These are phyloP conservation scores for Colletotrichum chlorophyti DNA, from an alignment of 2,329 filamentous ascomycete species.

Conservation along the genomic window DNA sequence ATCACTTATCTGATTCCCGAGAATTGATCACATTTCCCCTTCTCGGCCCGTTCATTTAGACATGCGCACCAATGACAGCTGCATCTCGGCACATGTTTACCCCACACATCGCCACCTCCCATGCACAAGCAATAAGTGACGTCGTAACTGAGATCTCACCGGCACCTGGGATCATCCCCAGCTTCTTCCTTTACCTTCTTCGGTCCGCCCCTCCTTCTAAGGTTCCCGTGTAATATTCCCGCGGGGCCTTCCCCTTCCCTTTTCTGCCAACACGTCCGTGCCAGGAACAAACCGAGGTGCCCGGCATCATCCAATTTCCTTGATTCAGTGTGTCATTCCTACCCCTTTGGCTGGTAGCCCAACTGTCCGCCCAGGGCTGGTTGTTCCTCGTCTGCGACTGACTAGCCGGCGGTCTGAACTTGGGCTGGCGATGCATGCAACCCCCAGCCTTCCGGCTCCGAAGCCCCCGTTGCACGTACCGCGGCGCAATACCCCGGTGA, in stretches of 20 bases:
- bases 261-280: not conserved
- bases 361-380: no score
- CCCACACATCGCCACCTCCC: not conserved
- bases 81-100: not conserved
- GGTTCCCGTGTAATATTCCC: not conserved
- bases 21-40: not conserved
- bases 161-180: conserved; percentile 5
- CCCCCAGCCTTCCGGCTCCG: conserved; percentile 2
- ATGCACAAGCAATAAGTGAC: conserved; percentile 7
- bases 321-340: no score
- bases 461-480: not conserved
- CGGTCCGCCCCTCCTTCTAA: conserved; percentile 6
- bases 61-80: conserved; percentile 19
- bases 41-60: not conserved
- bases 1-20: not conserved
- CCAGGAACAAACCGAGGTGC: no score
- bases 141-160: conserved; percentile 18
- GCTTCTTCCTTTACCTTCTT: no score
- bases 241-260: not conserved
- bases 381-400: not conserved
- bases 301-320: no score
- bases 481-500: no score
- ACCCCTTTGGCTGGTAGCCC: no score
- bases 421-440: not conserved
- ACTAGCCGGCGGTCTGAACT: not conserved